These are phyloP conservation scores for Millerozyma miso DNA, from an alignment of 805 yeast genomes.

Conservation along the genomic window DNA sequence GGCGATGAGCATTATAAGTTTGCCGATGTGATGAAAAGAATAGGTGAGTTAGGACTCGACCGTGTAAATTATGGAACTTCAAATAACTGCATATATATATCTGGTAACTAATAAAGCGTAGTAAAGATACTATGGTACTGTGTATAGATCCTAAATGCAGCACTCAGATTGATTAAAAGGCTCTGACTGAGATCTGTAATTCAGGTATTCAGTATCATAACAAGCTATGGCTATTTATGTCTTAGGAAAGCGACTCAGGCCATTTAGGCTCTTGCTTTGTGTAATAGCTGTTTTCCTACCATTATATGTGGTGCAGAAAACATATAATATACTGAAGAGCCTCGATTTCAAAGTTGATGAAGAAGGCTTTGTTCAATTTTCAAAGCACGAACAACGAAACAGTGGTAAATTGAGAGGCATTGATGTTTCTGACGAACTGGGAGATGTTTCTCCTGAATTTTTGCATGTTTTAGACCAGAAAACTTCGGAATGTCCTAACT, in stretches of 20 bases:
- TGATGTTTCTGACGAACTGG: background rate
- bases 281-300: background rate
- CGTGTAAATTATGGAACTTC: slow-evolving; percentile 15
- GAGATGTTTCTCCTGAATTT: slow-evolving; percentile 11
- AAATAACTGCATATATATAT: slow-evolving; percentile 15
- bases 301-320: background rate
- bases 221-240: slow-evolving; percentile 4
- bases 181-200: too few species aligned
- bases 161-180: too few species aligned
- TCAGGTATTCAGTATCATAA: too few species aligned
- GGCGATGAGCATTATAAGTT: slow-evolving; percentile 5
- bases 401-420: background rate
- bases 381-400: background rate
- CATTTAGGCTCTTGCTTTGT: slow-evolving; percentile 2
- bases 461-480: slow-evolving; percentile 15
- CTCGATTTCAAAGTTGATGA: slow-evolving; percentile 1
- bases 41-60: slow-evolving; percentile 19
- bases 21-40: slow-evolving; percentile 12
- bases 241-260: slow-evolving; percentile 6
- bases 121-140: background rate
- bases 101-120: background rate
- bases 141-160: too few species aligned
- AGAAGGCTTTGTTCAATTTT: slow-evolving; percentile 1
- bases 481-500: slow-evolving; percentile 50
- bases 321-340: background rate